phyloP scores from a whole-genome alignment of 1,139 yeast genomes.

The Lodderomyces orthopsilosis region DNA sequence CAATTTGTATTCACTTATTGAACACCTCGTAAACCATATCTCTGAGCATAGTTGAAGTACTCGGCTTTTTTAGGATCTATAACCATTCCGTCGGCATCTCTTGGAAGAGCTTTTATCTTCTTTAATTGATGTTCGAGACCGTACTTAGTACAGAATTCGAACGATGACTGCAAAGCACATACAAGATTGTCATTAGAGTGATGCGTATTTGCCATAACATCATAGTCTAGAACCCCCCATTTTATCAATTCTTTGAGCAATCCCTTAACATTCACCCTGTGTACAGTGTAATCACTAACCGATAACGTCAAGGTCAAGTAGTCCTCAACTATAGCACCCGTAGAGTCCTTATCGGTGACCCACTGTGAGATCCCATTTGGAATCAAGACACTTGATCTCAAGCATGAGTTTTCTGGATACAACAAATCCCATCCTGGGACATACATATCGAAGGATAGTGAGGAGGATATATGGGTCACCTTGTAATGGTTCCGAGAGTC shows the following conservation, averaged over 20 bases:
- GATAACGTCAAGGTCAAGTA: conserved; percentile 31
- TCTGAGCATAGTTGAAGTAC: conserved; percentile 1
- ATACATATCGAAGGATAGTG: conserved; percentile 37
- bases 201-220: background rate
- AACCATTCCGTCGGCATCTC: background rate
- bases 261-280: conserved; percentile 30
- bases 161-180: conserved; percentile 31
- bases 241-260: conserved; percentile 19
- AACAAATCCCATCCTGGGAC: conserved; percentile 34
- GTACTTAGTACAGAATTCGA: conserved; percentile 26
- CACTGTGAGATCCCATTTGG: conserved; percentile 37
- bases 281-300: conserved; percentile 34
- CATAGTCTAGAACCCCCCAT: background rate
- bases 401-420: conserved; percentile 23
- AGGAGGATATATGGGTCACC: conserved; percentile 30
- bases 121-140: conserved; percentile 17
- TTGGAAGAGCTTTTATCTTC: background rate
- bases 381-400: conserved; percentile 23
- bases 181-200: conserved; percentile 28
- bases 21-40: background rate
- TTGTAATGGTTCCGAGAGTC: conserved; percentile 16
- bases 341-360: conserved; percentile 16
- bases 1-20: background rate
- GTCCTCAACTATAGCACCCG: conserved; percentile 17
- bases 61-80: background rate